phyloP scores from a whole-genome alignment of 2,329 filamentous ascomycete genomes.

The Diaporthe capsici region DNA sequence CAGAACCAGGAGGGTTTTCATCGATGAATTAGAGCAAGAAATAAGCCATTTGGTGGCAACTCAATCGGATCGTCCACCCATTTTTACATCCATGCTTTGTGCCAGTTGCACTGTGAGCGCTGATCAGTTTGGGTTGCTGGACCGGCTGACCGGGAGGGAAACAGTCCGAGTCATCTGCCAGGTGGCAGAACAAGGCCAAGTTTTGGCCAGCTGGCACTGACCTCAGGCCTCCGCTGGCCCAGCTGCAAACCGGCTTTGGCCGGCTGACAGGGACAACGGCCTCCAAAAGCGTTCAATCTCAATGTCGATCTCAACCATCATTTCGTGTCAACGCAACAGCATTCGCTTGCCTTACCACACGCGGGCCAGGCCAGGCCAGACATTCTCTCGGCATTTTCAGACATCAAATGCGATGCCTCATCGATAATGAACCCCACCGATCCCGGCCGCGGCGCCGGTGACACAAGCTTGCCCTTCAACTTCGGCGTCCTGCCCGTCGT shows the following conservation, averaged over 20 bases:
- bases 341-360: not conserved
- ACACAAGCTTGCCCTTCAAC: conserved; percentile 13
- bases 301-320: not conserved
- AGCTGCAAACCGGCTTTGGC: conserved; percentile 15
- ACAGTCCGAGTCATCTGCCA: not conserved
- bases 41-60: not conserved
- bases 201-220: not conserved
- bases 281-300: conserved; percentile 1
- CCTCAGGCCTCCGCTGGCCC: conserved; percentile 12
- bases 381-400: not conserved
- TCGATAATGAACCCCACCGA: conserved; percentile 40
- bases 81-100: not conserved
- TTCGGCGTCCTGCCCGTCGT: conserved; percentile 61
- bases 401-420: conserved; percentile 37
- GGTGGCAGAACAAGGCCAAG: not conserved
- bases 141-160: not conserved
- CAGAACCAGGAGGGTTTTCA: no score
- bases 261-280: conserved; percentile 5
- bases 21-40: not conserved
- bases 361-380: not conserved
- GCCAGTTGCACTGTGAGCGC: not conserved
- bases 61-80: not conserved
- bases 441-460: conserved; percentile 38
- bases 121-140: not conserved
- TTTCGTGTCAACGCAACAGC: not conserved